These are phyloP conservation scores for Rostrohypoxylon terebratum DNA, from an alignment of 495 filamentous ascomycete genomes.

Conservation along the genomic window DNA sequence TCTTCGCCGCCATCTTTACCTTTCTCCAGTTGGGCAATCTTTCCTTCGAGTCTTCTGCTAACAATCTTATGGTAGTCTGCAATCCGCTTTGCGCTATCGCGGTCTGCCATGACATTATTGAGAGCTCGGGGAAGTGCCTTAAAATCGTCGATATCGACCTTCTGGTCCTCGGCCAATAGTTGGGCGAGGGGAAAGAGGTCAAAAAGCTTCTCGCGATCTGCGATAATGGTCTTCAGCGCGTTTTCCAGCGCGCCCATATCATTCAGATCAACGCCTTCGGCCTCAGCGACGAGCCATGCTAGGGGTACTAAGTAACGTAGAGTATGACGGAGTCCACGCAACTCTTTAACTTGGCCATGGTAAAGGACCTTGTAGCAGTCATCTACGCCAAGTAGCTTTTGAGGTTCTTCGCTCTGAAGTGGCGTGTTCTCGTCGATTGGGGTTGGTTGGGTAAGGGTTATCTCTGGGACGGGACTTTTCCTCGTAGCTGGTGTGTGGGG, in stretches of 20 bases:
- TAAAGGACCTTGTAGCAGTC: conserved; percentile 30
- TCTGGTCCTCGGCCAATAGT: conserved; percentile 38
- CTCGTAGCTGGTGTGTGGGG: conserved; percentile 1
- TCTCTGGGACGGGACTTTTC: neutral
- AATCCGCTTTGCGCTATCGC: conserved; percentile 11
- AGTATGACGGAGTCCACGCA: conserved; percentile 6
- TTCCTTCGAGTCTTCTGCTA: conserved; percentile 12
- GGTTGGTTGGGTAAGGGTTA: conserved; percentile 13
- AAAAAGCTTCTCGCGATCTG: conserved; percentile 30
- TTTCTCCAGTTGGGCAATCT: conserved; percentile 14
- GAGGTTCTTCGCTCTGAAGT: neutral
- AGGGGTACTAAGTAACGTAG: conserved; percentile 28
- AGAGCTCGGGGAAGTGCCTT: conserved; percentile 17
- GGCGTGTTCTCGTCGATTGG: neutral
- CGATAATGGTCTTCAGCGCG: conserved; percentile 27
- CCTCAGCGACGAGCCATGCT: conserved; percentile 31
- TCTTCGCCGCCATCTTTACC: conserved; percentile 10
- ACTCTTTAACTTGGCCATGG: conserved; percentile 9
- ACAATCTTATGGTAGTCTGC: conserved; percentile 11
- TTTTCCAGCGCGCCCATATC: conserved; percentile 14
- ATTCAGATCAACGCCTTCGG: conserved; percentile 24
- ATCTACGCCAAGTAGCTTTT: conserved; percentile 8
- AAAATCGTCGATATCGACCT: conserved; percentile 26
- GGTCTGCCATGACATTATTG: conserved; percentile 26
- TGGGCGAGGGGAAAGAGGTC: conserved; percentile 38